Base-by-base conservation (phyloP, 2,329 filamentous ascomycete genomes). In the Fusarium globosum region DNA sequence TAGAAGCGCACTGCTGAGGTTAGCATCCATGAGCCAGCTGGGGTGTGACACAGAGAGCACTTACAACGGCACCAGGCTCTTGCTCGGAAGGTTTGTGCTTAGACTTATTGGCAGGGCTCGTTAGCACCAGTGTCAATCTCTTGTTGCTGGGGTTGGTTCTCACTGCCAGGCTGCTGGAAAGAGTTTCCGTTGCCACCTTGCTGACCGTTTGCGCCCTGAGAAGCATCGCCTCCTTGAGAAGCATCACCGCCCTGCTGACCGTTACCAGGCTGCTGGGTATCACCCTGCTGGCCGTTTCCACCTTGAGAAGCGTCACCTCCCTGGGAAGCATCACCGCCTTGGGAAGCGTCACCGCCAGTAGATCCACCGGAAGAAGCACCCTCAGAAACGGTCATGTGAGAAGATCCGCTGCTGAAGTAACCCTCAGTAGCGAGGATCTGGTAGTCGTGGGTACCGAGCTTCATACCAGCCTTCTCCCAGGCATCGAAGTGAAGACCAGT, bases 341-440 rank as follows among this genome's bases (percentile, higher is more conserved):
- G 42, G 2, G 64, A 26, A 39, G 33, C 28, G 6, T 62, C 46
- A 28, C 49, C 42, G 11, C 48, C 41, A 48, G 63, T 48, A 23
- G 63, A 20, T 3, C 38, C 41, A 41, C 46, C 28, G 26, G 65
- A 67, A 67, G 65, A 46, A 46, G 42, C 49, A 6, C 56, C 65
- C 51, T 66, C 69, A 21, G 72, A 74, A 15, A 88, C 85, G 38
- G 82, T 87, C 65, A 88, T 87, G 57, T 76, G 79, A 42, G 87
- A 82, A 57, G 80, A 82, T 6, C 88, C 87, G 64, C 81, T 84
- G 80, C 86, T 87, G 65, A 82, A 80, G 79, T 88, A 88, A 16
- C 86, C 87, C 79, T 89, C 88, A 3, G 85, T 86, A 12, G 87
- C 87, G 21, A 89, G 79, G 61, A 89, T 88, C 82, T 86, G 84